Evolutionary conservation across 305 asterid species (phyloP), one percentile per base, ranked within the genome.

Genomic region (Solanum aculeatissimum): DNA sequence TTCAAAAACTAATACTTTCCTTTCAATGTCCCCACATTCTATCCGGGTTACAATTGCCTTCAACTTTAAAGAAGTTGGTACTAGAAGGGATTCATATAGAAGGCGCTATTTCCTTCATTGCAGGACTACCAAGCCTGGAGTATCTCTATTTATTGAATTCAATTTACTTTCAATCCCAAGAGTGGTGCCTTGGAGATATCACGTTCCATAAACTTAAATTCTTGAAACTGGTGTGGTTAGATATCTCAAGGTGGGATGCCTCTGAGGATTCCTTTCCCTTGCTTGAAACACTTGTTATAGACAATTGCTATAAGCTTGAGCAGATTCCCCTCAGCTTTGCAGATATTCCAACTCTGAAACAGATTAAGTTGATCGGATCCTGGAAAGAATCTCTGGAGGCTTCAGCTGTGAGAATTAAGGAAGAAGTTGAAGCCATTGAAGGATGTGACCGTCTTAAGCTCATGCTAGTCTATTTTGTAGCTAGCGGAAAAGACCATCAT

Each of bases 251-350:
- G n/a, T 80, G 70, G 83, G 16, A 32, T 57, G 83, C 71, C 6
- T 80, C 83, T 1, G 83, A 80, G 29, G 40, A 35, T 11, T 55
- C 72, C 5, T 57, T 80, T 57, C 83, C 83, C 25, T 16, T 11
- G 42, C 83, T 80, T 57, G 71, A 80, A 29, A 45, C 25, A 38
- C 71, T 80, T 13, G 54, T 32, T 25, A 35, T 80, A 29, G 14
- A 7, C 14, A 0, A 0, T 11, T 63, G 71, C 1, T 0, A 4
- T 0, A 0, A 13, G 2, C 71, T 63, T 21, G 2, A 27, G 71
- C 21, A 63, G n/a, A 63, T 27, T 12, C 71, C 71, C 71, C 42
- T 6, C 3, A 27, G 42, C n/a, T 63, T 63, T 63, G 43, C 21
- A 63, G 70, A 63, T 27, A 63, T 63, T 63, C 70, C 18, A 25